These are phyloP conservation scores for Candida tallmaniae DNA, from an alignment of 805 yeast species.

Conservation along the genomic window DNA sequence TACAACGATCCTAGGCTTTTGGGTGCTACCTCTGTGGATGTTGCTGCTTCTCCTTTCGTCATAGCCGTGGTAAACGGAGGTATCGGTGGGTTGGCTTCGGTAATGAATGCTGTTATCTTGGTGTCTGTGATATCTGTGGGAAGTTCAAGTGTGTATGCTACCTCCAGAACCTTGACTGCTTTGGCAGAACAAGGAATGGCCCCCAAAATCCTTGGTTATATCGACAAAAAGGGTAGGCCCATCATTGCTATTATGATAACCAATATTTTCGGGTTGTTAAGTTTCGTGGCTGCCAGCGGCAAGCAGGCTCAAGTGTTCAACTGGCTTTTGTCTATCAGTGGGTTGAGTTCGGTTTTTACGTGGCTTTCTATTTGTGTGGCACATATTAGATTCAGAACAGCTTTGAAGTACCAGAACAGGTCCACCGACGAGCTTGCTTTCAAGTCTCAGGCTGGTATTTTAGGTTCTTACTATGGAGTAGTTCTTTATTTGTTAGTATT, in stretches of 20 bases:
- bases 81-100: constrained; percentile 60
- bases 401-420: constrained; percentile 30
- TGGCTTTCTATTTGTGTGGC: constrained; percentile 40
- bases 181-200: constrained; percentile 64
- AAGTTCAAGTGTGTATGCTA: constrained; percentile 65
- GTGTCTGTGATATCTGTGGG: constrained; percentile 71
- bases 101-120: constrained; percentile 67
- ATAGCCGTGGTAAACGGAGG: constrained; percentile 67
- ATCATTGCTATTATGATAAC: constrained; percentile 57
- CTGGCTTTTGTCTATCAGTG: constrained; percentile 40
- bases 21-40: constrained; percentile 48
- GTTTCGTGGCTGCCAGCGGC: constrained; percentile 46
- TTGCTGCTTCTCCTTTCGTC: constrained; percentile 69
- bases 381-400: constrained; percentile 37
- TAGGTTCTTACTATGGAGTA: constrained; percentile 33
- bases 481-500: constrained; percentile 30
- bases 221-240: constrained; percentile 79
- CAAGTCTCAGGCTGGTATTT: constrained; percentile 33
- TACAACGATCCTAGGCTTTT: constrained; percentile 43
- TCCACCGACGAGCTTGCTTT: constrained; percentile 31
- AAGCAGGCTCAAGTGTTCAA: constrained; percentile 36
- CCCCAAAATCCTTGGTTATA: constrained; percentile 58
- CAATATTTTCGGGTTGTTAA: constrained; percentile 51
- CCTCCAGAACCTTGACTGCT: constrained; percentile 65
- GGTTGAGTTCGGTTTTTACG: constrained; percentile 37